Percentiles rank a stretch among this genome's conserved stretches.
Conservation (phyloP, 2,329 filamentous ascomycete genomes). For the Zopfia rhizophila region DNA sequence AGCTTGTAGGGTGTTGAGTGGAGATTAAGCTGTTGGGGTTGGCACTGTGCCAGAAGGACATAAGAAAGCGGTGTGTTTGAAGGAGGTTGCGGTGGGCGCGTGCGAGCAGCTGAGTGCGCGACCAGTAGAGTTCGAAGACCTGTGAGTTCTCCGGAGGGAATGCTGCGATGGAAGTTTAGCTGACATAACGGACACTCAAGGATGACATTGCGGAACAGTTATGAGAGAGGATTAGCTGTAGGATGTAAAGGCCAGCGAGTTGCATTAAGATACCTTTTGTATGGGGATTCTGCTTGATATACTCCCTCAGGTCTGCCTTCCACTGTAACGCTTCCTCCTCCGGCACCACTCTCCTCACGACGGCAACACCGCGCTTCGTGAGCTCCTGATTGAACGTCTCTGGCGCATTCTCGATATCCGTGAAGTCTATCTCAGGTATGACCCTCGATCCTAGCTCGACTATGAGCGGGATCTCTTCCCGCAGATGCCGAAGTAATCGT, state of each 20-base stretch:
- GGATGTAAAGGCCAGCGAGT: slow-evolving; percentile 1
- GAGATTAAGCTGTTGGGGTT: slow-evolving; percentile 56
- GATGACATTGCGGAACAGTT: neutral
- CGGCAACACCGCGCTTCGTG: slow-evolving; percentile 65
- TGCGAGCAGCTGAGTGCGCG: slow-evolving; percentile 57
- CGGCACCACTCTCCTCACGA: slow-evolving; percentile 58
- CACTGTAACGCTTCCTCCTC: slow-evolving; percentile 56
- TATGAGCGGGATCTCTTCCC: slow-evolving; percentile 58
- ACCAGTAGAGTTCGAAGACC: slow-evolving; percentile 64
- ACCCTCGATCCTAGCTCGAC: slow-evolving; percentile 53
- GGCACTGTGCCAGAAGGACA: slow-evolving; percentile 61
- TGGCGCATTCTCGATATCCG: slow-evolving; percentile 59
- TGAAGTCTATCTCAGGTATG: slow-evolving; percentile 60
- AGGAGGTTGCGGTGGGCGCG: slow-evolving; percentile 60
- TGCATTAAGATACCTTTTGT: slow-evolving; percentile 43
- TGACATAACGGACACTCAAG: neutral
- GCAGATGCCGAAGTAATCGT: slow-evolving; percentile 54
- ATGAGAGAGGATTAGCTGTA: neutral
- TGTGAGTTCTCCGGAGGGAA: slow-evolving; percentile 61
- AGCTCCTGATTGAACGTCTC: slow-evolving; percentile 67
- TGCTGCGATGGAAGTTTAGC: slow-evolving; percentile 39
- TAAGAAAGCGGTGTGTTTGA: slow-evolving; percentile 58
- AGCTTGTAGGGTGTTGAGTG: slow-evolving; percentile 58
- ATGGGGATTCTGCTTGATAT: slow-evolving; percentile 59
- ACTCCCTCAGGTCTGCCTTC: slow-evolving; percentile 57